Evolutionary conservation across 2,329 filamentous ascomycete species (phyloP), one percentile per base, ranked within the genome.

Genomic region (Canariomyces notabilis): DNA sequence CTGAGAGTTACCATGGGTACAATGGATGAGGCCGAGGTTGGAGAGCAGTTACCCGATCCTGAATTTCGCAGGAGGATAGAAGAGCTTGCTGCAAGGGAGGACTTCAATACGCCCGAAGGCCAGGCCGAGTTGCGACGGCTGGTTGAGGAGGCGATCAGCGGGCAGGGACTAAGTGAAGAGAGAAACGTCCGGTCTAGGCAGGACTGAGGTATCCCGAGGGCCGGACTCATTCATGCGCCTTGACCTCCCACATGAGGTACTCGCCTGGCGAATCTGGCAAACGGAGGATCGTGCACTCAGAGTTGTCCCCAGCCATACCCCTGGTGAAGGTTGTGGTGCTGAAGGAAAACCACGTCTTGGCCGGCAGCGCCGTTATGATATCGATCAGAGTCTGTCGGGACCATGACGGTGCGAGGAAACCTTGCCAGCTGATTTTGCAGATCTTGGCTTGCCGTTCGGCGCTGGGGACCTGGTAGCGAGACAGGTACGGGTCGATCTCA

Each of bases 1-100:
- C 73, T 97, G 50, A 77, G 80, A 39, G 75, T 98, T 50, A 87
- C 86, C 23, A 67, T 97, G 47, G 85, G 85, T 37, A 86, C 85
- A 2, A 82, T 93, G 73, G 73, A 77, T 5, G 77, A 84, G 56
- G 72, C 65, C 0, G 72, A 79, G 36, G 80, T 79, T 11, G 77
- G 79, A 6, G 74, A 72, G 1, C 74, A 74, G 32, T 80, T 83
- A 48, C 79, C 84, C 7, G 89, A 97, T 61, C 82, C 87, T 1
- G 89, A 90, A 56, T 88, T 98, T 56, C 81, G 85, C 61, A 75
- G 85, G 55, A 77, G 87, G 43, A 97, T 98, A 61, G 89, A 97
- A 60, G 86, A 95, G 66, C 69, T 98, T 49, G 90, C 93, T 2
- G 77, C 83, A 29, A 76, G 89, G 33, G 82, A 85, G 19, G 89